These are phyloP conservation scores for Triticum timopheevii DNA, from an alignment of 176 grass and related monocot species.

Conservation along the genomic window DNA sequence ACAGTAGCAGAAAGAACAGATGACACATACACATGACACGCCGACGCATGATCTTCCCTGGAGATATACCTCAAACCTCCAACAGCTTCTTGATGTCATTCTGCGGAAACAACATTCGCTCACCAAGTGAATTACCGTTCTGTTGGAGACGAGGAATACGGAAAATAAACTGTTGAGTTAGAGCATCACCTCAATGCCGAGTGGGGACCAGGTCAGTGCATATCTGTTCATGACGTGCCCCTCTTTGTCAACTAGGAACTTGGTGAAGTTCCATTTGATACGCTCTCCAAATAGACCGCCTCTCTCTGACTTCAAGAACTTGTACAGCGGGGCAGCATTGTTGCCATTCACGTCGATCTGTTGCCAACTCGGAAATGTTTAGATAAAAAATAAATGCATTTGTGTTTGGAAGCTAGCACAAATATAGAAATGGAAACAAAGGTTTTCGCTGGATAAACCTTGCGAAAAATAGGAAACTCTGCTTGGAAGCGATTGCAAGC, in stretches of 20 bases:
- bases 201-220: slow-evolving; percentile 48
- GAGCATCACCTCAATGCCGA: slow-evolving; percentile 52
- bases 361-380: background rate
- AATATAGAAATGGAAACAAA: background rate
- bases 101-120: slow-evolving; percentile 25
- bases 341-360: slow-evolving; percentile 65
- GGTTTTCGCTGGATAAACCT: slow-evolving; percentile 27
- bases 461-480: slow-evolving; percentile 59
- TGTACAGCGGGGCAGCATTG: slow-evolving; percentile 55
- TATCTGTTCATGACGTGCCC: slow-evolving; percentile 47
- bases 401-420: background rate
- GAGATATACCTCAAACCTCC: slow-evolving; percentile 32
- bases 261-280: slow-evolving; percentile 71
- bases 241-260: slow-evolving; percentile 64
- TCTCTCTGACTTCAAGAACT: slow-evolving; percentile 49
- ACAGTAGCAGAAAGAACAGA: background rate
- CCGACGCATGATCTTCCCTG: background rate
- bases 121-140: background rate
- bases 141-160: background rate
- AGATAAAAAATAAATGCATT: background rate
- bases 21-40: background rate
- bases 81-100: slow-evolving; percentile 55
- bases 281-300: slow-evolving; percentile 48
- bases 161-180: background rate
- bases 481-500: slow-evolving; percentile 54